Evolutionary conservation across 2,329 filamentous ascomycete genomes (phyloP), one percentile per base, ranked within the genome.

Genomic region (Talaromyces albobiverticillius): DNA sequence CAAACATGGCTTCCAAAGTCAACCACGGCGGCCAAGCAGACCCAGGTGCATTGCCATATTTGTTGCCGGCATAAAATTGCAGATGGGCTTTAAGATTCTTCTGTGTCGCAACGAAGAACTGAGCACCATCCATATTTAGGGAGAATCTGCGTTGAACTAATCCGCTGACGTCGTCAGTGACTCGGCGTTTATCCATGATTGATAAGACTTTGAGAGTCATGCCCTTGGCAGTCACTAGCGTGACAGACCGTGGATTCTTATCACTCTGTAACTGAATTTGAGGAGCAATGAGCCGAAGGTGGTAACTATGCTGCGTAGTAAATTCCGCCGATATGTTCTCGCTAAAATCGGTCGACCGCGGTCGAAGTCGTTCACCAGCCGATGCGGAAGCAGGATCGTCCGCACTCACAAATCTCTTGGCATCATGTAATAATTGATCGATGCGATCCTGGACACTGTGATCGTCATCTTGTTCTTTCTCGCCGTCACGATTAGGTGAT

Each of bases 191-290:
- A 74, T 99, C 94, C 88, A 97, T 96, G 64, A 99, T 93, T 61
- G 96, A 93, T 18, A 99, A 84, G 10, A 99, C 89, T 75, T 97
- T 97, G 54, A 97, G 83, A 70, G 97, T 92, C 91, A 99, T 99
- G 51, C 92, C 90, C 72, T 97, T 97, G 25, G 92, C 91, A 3
- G 93, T 94, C 45, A 97, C 86, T n/a, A 99, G 79, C 4, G 96
- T 88, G n/a, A 95, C 94, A 55, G 95, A 89, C 71, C 95, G 96
- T 58, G 87, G 88, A 71, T 99, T 97, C 79, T 96, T 97, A 67
- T 99, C 94, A 69, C 94, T 97, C 68, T 99, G 93, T 42, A 99
- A 80, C 69, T 99, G 94, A 56, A 99, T 96, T 69, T 99, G 94
- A 13, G 94, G 94, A 5, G 93, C 94, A 63, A 99, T 96, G 38